Evolutionary conservation across 805 yeast genomes (phyloP), one percentile per base, ranked within the genome.

Genomic region (Gaillardinia entomophila): DNA sequence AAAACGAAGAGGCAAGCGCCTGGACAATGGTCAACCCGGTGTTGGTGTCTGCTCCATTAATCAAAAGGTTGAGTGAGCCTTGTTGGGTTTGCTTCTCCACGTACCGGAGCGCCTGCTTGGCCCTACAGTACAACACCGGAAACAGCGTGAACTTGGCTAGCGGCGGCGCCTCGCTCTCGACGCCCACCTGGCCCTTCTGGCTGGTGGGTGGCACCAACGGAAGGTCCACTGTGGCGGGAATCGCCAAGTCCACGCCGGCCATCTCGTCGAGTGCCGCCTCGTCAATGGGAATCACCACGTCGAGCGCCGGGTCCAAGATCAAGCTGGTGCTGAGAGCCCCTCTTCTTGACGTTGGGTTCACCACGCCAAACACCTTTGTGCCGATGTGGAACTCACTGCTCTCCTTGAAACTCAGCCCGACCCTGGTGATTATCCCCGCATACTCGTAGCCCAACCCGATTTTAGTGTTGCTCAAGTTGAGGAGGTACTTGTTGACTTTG

Each of bases 361-460:
- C 68, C 29, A 74, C 46, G 6, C 90, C 94, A 49, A 77, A 72
- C 1, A 83, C 87, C 26, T 66, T 67, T 43, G 77, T 83, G 24
- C 89, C 90, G 16, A 61, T 72, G 6, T 53, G 55, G 45, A 51
- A 79, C 11, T 37, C 36, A 14, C 31, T 45, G 16, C 40, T 37
- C 4, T 39, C 40, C 14, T 46, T 48, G 22, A 62, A 45, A n/a
- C 60, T 58, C 10, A 53, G 48, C 6, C 90, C 90, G 14, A 78
- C 75, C 18, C 69, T 68, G 3, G 65, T 62, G 18, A 83, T 60
- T 4, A 58, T 57, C 15, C 94, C 94, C 16, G 77, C 60, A 51
- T 73, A 83, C 41, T 81, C 89, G 44, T 82, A 72, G 1, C 92
- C 92, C 18, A 80, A 52, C 6, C 89, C 88, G 6, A 66, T 49